A percentile compares a stretch with the other conserved stretches of the same genome.
These are phyloP conservation scores for Fraxinus ornus DNA, from an alignment of 305 asterid genomes.

Conservation along the genomic window DNA sequence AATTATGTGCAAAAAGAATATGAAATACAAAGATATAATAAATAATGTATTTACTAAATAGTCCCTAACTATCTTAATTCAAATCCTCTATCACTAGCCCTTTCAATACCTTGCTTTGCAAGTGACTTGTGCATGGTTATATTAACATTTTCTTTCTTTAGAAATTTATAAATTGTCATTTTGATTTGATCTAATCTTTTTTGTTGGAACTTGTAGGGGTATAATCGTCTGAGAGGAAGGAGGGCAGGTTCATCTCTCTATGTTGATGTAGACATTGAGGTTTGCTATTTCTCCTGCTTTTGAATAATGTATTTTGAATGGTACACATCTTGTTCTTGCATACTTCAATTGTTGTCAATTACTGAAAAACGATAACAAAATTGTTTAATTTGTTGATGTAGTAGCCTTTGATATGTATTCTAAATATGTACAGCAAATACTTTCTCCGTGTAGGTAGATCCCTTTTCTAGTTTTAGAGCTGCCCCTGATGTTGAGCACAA, in stretches of 20 bases:
- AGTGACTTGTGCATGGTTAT: neutral
- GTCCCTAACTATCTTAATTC: neutral
- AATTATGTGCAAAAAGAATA: neutral
- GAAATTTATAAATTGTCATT: neutral
- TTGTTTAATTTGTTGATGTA: neutral
- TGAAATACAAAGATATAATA: too few species aligned
- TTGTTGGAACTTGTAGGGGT: constrained; percentile 59
- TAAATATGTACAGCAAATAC: constrained; percentile 9
- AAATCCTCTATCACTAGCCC: neutral
- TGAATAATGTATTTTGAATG: neutral
- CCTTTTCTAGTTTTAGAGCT: constrained; percentile 91
- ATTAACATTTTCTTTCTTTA: neutral
- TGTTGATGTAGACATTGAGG: constrained; percentile 92
- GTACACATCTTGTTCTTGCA: neutral
- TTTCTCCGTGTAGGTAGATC: constrained; percentile 70
- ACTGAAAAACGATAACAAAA: neutral
- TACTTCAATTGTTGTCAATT: neutral
- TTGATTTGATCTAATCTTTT: neutral
- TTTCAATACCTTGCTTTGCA: neutral
- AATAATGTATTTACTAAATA: neutral
- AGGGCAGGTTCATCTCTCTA: constrained; percentile 90
- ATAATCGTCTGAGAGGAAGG: constrained; percentile 83
- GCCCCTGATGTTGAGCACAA: constrained; percentile 80
- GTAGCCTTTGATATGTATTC: neutral
- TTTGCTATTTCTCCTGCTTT: constrained; percentile 23